phyloP scores from a whole-genome alignment of 176 grass and related monocot species.

The Juncus inflexus region DNA sequence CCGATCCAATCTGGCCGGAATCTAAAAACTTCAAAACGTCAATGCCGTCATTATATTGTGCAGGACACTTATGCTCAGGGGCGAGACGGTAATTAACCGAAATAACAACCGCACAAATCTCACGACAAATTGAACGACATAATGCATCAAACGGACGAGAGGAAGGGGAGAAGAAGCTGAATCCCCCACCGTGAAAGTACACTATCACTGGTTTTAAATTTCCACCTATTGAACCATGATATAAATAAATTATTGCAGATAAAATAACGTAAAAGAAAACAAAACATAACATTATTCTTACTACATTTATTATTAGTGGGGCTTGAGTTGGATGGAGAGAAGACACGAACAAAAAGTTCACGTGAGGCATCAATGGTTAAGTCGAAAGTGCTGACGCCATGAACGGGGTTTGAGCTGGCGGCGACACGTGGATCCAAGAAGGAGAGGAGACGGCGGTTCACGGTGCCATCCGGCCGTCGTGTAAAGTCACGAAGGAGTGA shows the following conservation, averaged over 20 bases:
- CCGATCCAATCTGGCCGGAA: background rate
- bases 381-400: constrained; percentile 45
- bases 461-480: constrained; percentile 39
- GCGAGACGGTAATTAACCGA: constrained; percentile 49
- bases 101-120: constrained; percentile 31
- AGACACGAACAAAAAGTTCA: constrained; percentile 53
- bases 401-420: constrained; percentile 19
- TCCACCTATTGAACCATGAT: background rate
- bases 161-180: constrained; percentile 54
- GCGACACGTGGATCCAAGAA: constrained; percentile 25
- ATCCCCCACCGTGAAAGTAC: constrained; percentile 76
- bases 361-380: constrained; percentile 47
- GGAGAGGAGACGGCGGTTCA: constrained; percentile 60
- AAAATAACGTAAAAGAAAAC: no score
- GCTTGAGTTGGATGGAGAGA: constrained; percentile 10
- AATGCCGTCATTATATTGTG: constrained; percentile 34
- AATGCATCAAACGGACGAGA: constrained; percentile 40
- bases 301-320: background rate
- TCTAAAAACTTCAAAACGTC: constrained; percentile 28
- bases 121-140: constrained; percentile 44
- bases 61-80: constrained; percentile 41
- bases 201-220: constrained; percentile 37
- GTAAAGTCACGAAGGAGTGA: constrained; percentile 26
- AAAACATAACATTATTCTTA: background rate
- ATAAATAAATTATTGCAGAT: no score